Conservation (phyloP, 2,329 filamentous ascomycete genomes). For the Epichloe gansuensis region DNA sequence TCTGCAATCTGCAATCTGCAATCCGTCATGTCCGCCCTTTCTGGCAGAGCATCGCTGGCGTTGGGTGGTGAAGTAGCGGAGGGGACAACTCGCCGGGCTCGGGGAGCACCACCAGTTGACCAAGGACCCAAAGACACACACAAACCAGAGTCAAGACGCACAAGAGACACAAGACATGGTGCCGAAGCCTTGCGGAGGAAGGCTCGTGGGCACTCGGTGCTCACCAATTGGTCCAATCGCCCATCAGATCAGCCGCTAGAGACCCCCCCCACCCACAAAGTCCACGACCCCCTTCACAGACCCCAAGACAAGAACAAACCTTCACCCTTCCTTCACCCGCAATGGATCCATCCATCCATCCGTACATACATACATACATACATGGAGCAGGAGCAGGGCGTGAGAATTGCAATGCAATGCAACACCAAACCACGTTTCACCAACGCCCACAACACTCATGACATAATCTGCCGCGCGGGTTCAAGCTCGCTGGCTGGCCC, state of each 20-base stretch:
- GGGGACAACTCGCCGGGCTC: background rate
- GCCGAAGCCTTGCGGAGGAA: conserved; percentile 5
- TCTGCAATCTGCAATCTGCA: background rate
- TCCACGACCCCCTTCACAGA: no score
- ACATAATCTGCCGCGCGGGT: conserved; percentile 4
- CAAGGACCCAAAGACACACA: no score
- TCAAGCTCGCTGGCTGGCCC: background rate
- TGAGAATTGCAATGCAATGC: conserved; percentile 3
- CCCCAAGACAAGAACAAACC: no score
- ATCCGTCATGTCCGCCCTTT: conserved; percentile 4
- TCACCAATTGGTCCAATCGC: no score
- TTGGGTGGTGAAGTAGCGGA: conserved; percentile 5
- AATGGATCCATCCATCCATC: no score
- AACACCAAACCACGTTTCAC: conserved; percentile 9
- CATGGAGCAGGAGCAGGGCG: no score
- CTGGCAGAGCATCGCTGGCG: background rate
- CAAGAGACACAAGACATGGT: background rate
- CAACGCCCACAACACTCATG: background rate
- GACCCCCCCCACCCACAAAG: no score
- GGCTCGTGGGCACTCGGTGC: background rate
- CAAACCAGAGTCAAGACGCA: no score
- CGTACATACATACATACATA: no score
- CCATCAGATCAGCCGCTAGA: no score
- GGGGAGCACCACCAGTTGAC: background rate
- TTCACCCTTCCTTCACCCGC: no score